Evolutionary conservation across 306 rosid genomes (phyloP), one percentile per base, ranked within the genome.

Genomic region (Quercus glauca): DNA sequence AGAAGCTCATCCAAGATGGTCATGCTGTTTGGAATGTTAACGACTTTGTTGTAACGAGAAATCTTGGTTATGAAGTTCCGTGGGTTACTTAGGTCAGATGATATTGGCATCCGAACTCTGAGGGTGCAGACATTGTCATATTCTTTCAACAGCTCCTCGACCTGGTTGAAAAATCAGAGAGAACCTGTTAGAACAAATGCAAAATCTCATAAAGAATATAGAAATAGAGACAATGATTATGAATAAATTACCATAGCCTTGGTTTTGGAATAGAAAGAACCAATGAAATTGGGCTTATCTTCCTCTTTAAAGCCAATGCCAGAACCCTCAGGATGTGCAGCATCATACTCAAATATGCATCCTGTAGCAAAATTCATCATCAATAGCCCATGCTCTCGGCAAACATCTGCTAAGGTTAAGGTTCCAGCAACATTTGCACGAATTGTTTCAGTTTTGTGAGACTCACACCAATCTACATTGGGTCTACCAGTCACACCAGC

Each of bases 401-500:
- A 87, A 71, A 91, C 94, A 83, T 91, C 97, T 49, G 98, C 98
- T 81, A 93, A 77, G 71, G 97, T 93, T 73, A 93, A 87, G 82
- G 98, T 93, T 63, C 97, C 98, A 71, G 87, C 88, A 49, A 93
- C 98, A 52, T 93, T 93, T 82, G 86, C 8, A 5, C 97, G 90
- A 78, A 93, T 91, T 41, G 96, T 91, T 79, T 91, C 97, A 0
- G 97, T 52, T 74, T 89, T 91, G 60, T 93, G 97, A 76, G 91
- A 81, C 80, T 91, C 97, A 49, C 97, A 91, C 96, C 97, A 93
- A 80, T 91, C 97, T 31, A 93, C 96, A 85, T 93, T 91, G 78
- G 97, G 97, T 83, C 96, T 86, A 43, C 96, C 97, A 28, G 97
- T 93, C 78, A 91, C 93, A 29, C 97, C 98, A 7, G 97, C 97